These are phyloP conservation scores for Trichophaea hybrida DNA, from an alignment of 2,329 filamentous ascomycete species.

Conservation along the genomic window DNA sequence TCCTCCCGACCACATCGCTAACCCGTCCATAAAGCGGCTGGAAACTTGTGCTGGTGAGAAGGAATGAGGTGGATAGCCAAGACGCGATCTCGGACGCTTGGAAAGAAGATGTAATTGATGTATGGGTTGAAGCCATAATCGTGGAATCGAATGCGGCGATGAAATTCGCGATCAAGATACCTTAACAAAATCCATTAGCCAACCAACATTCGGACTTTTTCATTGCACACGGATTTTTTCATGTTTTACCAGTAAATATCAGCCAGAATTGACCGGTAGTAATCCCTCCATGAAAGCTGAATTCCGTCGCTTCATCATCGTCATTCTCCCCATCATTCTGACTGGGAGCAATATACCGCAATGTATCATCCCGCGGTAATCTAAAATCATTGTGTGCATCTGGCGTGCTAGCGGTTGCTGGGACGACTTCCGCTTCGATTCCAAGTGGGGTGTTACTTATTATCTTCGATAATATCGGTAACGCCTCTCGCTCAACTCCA, in stretches of 20 bases:
- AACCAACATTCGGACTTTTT: not conserved
- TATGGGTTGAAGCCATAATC: conserved; percentile 68
- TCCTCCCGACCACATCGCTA: conserved; percentile 59
- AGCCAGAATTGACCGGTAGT: conserved; percentile 15
- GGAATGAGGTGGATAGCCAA: conserved; percentile 67
- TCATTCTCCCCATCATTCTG: not conserved
- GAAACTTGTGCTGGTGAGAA: conserved; percentile 61
- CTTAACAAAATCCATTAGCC: not conserved
- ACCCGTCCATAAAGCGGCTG: conserved; percentile 61
- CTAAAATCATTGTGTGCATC: not conserved
- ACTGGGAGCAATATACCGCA: not conserved
- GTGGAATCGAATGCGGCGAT: conserved; percentile 54
- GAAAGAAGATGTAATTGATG: conserved; percentile 70
- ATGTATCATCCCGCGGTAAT: not conserved
- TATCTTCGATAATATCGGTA: not conserved
- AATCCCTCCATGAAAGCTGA: conserved; percentile 13
- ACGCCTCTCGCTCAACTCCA: not conserved
- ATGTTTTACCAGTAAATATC: conserved; percentile 18
- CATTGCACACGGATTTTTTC: not conserved
- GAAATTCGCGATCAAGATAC: conserved; percentile 17
- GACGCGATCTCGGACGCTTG: conserved; percentile 62
- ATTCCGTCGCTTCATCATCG: not conserved
- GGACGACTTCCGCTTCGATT: conserved; percentile 5
- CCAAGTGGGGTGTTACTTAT: not conserved
- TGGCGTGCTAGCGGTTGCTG: not conserved